Base-by-base conservation (phyloP, 2,329 filamentous ascomycete genomes). In the Thielaviopsis cerberus region DNA sequence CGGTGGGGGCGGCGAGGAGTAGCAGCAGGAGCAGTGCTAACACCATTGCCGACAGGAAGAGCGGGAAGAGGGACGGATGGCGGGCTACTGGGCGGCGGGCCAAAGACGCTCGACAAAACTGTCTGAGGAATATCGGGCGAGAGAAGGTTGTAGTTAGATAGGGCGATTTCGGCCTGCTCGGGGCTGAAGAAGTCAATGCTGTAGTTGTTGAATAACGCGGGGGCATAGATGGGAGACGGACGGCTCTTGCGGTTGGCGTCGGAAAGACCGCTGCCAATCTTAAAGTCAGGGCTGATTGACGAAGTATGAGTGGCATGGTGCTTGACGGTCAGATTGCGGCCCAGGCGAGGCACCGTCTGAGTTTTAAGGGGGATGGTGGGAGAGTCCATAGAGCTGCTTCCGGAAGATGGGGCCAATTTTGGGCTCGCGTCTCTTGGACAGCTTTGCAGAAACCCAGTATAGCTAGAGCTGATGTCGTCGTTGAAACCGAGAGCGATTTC, bases 151-250 rank as follows among this genome's bases (percentile, higher is more conserved):
- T 54, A 58, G 52, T 58, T 53, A 20, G 24, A 24, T 1, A 58
- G 11, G 27, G 57, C 57, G 22, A 58, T 48, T 2, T 25, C 52
- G 11, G 57, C 57, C 41, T 58, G 57, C 57, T 58, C 57, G 10
- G 57, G 57, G 11, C 57, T 58, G n/a, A 58, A 58, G 41, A 58
- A 58, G 37, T 54, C 51, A 8, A 54, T 51, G 24, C 41, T 53
- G 23, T 58, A 58, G 24, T 58, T 37, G 26, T 54, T 34, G 23
- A 54, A 58, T 4, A 58, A 52, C 22, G 52, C 41, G 13, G 57
- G 57, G 20, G 57, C 57, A 58, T 58, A 55, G 11, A 58, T 58
- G 13, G 57, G 24, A 20, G 41, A 22, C 3, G 57, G 57, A 22
- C 57, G 57, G 22, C 22, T 11, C 22, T 53, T 57, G 23, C 30